phyloP scores from a whole-genome alignment of 2,329 filamentous ascomycete genomes.

The Phaeosphaeriaceae sp. region DNA sequence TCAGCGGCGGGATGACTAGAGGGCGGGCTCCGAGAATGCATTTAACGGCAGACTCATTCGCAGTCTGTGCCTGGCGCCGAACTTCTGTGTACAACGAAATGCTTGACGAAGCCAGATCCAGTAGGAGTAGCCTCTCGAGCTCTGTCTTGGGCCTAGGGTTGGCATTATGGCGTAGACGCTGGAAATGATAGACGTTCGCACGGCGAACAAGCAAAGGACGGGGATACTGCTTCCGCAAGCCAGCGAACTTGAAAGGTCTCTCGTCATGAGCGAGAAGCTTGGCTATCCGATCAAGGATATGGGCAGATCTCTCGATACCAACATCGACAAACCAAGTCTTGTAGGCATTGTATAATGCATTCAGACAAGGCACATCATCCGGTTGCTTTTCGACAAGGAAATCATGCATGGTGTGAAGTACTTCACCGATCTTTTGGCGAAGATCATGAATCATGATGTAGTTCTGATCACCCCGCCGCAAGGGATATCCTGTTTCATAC shows the following conservation, averaged over 20 bases:
- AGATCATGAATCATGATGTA: conserved; percentile 82
- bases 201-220: conserved; percentile 89
- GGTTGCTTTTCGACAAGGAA: conserved; percentile 87
- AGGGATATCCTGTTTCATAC: conserved; percentile 86
- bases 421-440: conserved; percentile 78
- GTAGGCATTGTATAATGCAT: conserved; percentile 88
- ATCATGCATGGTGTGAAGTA: conserved; percentile 81
- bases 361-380: conserved; percentile 96
- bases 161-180: conserved; percentile 93
- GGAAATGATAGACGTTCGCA: conserved; percentile 92
- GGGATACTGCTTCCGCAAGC: conserved; percentile 89
- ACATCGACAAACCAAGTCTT: conserved; percentile 97
- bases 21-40: conserved; percentile 86
- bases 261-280: conserved; percentile 86
- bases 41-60: conserved; percentile 92
- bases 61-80: conserved; percentile 88
- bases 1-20: conserved; percentile 86
- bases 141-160: conserved; percentile 86
- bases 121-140: conserved; percentile 82
- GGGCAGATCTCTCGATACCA: conserved; percentile 92
- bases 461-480: conserved; percentile 64
- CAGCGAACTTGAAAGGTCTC: conserved; percentile 92
- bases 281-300: conserved; percentile 86
- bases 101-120: conserved; percentile 88
- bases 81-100: conserved; percentile 95